These are phyloP conservation scores for Microcyclospora pomicola DNA, from an alignment of 2,329 filamentous ascomycete species.

Conservation along the genomic window DNA sequence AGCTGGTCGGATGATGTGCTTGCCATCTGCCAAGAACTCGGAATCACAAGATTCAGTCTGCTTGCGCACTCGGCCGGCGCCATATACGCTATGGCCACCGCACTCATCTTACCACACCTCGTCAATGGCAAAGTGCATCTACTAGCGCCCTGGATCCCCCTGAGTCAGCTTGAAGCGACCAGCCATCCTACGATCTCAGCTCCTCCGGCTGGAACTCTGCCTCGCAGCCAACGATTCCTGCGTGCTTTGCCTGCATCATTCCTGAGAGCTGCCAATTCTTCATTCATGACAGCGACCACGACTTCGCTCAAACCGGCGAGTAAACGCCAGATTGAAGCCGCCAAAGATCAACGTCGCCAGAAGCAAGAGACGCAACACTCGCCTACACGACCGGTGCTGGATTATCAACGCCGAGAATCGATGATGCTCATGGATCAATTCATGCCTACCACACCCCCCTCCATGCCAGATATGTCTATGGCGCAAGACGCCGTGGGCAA, in stretches of 20 bases:
- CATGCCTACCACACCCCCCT: constrained; percentile 25
- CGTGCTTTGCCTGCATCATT: constrained; percentile 81
- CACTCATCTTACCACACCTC: constrained; percentile 87
- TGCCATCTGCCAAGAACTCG: constrained; percentile 79
- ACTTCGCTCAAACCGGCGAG: constrained; percentile 27
- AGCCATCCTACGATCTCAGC: constrained; percentile 29
- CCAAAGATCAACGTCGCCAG: constrained; percentile 6
- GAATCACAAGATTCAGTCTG: constrained; percentile 91
- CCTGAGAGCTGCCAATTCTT: constrained; percentile 86
- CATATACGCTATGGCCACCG: constrained; percentile 94
- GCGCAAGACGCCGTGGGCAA: not conserved
- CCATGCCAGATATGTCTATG: not conserved
- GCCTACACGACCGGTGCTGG: constrained; percentile 9
- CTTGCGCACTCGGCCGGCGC: constrained; percentile 91
- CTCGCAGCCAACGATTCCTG: constrained; percentile 81
- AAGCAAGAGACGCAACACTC: constrained; percentile 3
- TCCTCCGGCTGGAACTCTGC: constrained; percentile 72
- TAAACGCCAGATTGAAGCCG: constrained; percentile 8
- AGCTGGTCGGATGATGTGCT: constrained; percentile 93
- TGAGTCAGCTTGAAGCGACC: constrained; percentile 76
- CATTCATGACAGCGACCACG: constrained; percentile 85
- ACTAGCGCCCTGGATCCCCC: constrained; percentile 91
- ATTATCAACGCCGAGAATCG: constrained; percentile 28
- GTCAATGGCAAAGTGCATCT: constrained; percentile 90
- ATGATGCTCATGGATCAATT: constrained; percentile 38